Base-by-base conservation (phyloP, 176 grass and related monocot species). In the Metroxylon sagu region DNA sequence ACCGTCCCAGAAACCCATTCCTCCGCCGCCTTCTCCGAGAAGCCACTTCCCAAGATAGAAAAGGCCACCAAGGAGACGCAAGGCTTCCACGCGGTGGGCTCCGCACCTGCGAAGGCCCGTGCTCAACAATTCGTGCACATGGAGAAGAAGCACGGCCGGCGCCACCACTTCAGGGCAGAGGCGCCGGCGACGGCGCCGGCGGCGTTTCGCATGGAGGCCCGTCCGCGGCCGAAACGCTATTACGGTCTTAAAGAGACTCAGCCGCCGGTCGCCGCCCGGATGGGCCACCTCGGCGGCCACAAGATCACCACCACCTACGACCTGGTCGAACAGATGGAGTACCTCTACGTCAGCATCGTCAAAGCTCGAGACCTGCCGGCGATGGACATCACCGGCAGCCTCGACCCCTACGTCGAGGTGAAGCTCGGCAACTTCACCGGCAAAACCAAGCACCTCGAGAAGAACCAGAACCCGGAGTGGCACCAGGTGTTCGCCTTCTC, bases 261-360 rank as follows among this genome's bases (percentile, higher is more conserved):
- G 50, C 70, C 70, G 26, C 10, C 58, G 17, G 49, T 62, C 19
- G 59, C 58, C 10, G 59, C 70, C 26, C 28, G 50, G 15, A 51
- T 43, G 0, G 26, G 70, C 48, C 54, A 35, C 70, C 49, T 25
- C 6, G 25, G 29, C 50, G 39, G 19, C 14, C 18, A 62, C 27
- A 73, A 63, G 70, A 62, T 73, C 59, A 12, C 51, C 5, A 43
- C 14, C 25, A 54, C 70, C n/a, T 73, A 62, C 51, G 70, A 73
- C 50, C 70, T 73, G 50, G 70, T 73, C 10, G 70, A 73, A 50
- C 70, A 62, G 70, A 73, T 54, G 29, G 28, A 63, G 2, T 73
- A 53, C 70, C 70, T 73, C 28, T 73, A 48, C 59, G 70, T 73
- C n/a, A 18, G 7, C 50, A 25, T 73, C 49, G 59, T 73, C 59